Base-by-base conservation (phyloP, 2,329 filamentous ascomycete species). In the Neonectria faginata region DNA sequence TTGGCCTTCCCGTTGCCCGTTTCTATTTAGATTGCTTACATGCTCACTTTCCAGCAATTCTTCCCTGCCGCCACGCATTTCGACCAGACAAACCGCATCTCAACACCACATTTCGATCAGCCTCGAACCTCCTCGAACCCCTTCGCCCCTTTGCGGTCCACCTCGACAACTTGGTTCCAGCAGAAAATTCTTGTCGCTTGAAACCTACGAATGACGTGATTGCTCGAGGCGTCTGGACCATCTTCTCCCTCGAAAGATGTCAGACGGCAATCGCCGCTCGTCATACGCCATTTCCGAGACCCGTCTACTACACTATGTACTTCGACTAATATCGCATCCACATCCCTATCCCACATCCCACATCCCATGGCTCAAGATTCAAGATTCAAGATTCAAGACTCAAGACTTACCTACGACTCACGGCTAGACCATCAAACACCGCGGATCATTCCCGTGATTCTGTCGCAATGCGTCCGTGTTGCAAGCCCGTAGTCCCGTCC, bases 121-220 rank as follows among this genome's bases (percentile, higher is more conserved):
- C 59, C 33, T 60, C 41, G 36, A 66, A 60, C 51, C 29, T 33
- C 44, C 25, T 41, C 55, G 45, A 16, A 39, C 44, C 36, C 20
- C 31, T 57, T 50, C 42, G 39, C 29, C n/a, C 41, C 7, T 25
- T 20, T 11, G 10, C 29, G 18, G 18, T 42, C 22, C 47, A 48
- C 48, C 27, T 33, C 48, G 29, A 31, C 55, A 54, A 44, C 44
- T 41, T 39, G 56, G 33, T 45, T 53, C 33, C 52, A 33, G 41
- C 10, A 18, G 42, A 31, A 55, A 33, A 54, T 42, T 55, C 7
- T 48, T 44, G 39, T 47, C 56, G 50, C 55, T 18, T 42, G 31
- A 52, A 54, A 42, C 39, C 48, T 36, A 10, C 55, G n/a, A 22
- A 73, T 72, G 66, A 66, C 65, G 71, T 65, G 66, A 62, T 71